Evolutionary conservation across 2,329 filamentous ascomycete species (phyloP).

Genomic region (Beauveria australis): DNA sequence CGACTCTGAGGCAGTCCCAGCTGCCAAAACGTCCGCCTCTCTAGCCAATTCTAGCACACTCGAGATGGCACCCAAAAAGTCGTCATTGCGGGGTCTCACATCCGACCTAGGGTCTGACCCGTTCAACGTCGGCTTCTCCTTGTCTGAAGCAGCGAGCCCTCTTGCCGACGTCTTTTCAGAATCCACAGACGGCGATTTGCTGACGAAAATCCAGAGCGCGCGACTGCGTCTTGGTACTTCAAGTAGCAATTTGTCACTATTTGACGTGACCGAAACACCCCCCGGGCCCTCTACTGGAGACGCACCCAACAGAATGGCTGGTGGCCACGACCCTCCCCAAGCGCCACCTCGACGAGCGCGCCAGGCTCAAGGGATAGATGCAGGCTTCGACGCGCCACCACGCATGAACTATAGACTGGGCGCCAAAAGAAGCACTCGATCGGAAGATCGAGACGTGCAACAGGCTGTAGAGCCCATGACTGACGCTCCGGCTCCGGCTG

Average conservation of each 20-base stretch:
- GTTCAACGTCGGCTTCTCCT: constrained; percentile 39
- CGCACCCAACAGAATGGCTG: constrained; percentile 16
- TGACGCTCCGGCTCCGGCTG: constrained; percentile 31
- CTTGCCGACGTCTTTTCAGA: constrained; percentile 34
- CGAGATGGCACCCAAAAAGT: constrained; percentile 35
- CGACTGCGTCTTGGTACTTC: constrained; percentile 36
- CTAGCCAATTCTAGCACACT: constrained; percentile 21
- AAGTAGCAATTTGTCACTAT: constrained; percentile 28
- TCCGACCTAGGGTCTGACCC: constrained; percentile 37
- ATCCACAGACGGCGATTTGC: constrained; percentile 43
- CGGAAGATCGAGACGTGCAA: constrained; percentile 28
- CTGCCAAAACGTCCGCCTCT: constrained; percentile 28
- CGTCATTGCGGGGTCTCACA: constrained; percentile 28
- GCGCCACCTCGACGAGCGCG: constrained; percentile 46
- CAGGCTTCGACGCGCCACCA: constrained; percentile 51
- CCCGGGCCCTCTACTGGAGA: constrained; percentile 18
- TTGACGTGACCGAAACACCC: constrained; percentile 58
- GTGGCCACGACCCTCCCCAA: constrained; percentile 38
- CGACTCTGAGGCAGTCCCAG: constrained; percentile 27
- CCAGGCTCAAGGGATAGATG: constrained; percentile 43
- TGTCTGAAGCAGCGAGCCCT: constrained; percentile 33
- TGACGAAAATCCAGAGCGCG: constrained; percentile 46
- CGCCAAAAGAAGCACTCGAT: constrained; percentile 32
- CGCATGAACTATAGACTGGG: constrained; percentile 53
- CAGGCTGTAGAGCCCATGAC: constrained; percentile 28